These are phyloP conservation scores for Echria macrotheca DNA, from an alignment of 495 filamentous ascomycete species.

Conservation along the genomic window DNA sequence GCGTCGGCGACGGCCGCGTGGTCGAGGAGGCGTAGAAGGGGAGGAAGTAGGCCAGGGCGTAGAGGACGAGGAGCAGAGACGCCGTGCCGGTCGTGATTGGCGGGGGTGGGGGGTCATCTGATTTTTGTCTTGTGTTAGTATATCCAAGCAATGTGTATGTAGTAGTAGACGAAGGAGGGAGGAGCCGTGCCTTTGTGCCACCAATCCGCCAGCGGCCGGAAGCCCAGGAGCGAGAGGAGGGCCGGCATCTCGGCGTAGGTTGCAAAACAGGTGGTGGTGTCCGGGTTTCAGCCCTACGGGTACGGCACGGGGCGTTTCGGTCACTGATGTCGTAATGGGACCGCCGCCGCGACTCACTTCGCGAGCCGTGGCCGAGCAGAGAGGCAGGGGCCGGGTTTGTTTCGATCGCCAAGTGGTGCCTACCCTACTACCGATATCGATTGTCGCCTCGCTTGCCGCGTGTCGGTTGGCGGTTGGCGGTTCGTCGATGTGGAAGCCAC, in stretches of 20 bases:
- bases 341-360: no score
- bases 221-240: not conserved
- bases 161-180: not conserved
- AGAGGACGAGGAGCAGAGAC: conserved; percentile 50
- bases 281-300: not conserved
- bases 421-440: no score
- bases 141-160: conserved; percentile 4
- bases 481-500: no score
- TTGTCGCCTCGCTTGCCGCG: not conserved
- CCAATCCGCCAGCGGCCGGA: not conserved
- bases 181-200: conserved; percentile 24
- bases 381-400: not conserved
- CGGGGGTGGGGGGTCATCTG: conserved; percentile 18
- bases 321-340: no score
- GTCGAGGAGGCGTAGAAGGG: conserved; percentile 80
- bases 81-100: conserved; percentile 21
- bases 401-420: not conserved
- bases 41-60: conserved; percentile 80
- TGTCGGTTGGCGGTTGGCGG: not conserved
- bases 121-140: not conserved
- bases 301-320: not conserved
- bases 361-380: no score
- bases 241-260: conserved; percentile 19
- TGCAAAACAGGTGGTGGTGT: not conserved
- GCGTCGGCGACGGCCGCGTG: conserved; percentile 73